Conservation (phyloP, 2,329 filamentous ascomycete species). For the Beauveria rudraprayagi region DNA sequence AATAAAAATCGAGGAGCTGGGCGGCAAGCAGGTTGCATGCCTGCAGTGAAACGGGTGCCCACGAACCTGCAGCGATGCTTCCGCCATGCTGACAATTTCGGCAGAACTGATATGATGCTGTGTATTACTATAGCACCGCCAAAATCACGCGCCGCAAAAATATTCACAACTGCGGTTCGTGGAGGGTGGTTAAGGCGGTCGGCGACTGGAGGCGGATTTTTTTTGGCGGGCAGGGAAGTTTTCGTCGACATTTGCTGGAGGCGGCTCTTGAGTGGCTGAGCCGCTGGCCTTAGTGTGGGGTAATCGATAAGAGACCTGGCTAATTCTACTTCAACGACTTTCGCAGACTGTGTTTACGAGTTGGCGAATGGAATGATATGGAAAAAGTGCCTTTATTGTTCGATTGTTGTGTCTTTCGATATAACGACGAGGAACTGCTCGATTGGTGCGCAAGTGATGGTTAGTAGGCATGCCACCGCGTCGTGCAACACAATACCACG, state of each 20-base stretch:
- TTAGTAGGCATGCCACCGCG: too few relatives aligned
- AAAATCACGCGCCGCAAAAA: neutral
- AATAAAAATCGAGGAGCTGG: neutral
- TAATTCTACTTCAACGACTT: neutral
- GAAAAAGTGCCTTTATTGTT: too few relatives aligned
- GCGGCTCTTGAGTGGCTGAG: conserved; percentile 11
- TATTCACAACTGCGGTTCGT: conserved; percentile 4
- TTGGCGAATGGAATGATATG: too few relatives aligned
- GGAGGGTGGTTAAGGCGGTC: conserved; percentile 13
- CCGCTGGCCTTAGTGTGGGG: conserved; percentile 8
- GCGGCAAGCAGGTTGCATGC: neutral
- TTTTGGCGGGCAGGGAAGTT: conserved; percentile 12
- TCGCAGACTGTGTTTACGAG: neutral
- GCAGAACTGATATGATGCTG: neutral
- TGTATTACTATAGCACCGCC: neutral
- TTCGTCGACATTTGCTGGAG: conserved; percentile 4
- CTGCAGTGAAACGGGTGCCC: conserved; percentile 15
- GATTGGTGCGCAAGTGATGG: too few relatives aligned
- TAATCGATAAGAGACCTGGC: conserved; percentile 4
- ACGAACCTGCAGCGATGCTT: conserved; percentile 41
- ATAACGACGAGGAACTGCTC: too few relatives aligned
- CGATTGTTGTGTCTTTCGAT: too few relatives aligned
- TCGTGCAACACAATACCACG: too few relatives aligned
- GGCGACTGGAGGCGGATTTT: conserved; percentile 13
- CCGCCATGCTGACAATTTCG: conserved; percentile 29